Evolutionary conservation across 371 early-diverging fungal species (phyloP).

Genomic region (Mortierella sp.): DNA sequence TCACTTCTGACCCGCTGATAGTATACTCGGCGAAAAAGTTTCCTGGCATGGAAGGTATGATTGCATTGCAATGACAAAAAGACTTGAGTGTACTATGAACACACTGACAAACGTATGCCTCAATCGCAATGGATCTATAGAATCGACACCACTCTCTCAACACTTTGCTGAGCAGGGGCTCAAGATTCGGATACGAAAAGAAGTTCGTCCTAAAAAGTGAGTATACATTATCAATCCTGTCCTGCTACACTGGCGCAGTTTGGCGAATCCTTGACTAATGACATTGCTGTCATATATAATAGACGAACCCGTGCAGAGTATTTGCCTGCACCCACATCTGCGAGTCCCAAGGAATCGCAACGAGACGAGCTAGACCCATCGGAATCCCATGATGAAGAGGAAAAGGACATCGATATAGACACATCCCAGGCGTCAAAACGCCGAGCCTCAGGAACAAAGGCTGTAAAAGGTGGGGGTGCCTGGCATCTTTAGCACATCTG

Average conservation of each 20-base stretch:
- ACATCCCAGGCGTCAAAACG: slow-evolving; percentile 19
- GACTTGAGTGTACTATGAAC: no score
- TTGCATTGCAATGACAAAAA: background rate
- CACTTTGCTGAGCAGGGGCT: slow-evolving; percentile 96
- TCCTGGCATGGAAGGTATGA: slow-evolving; percentile 84
- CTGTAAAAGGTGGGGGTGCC: slow-evolving; percentile 16
- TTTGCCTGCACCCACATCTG: slow-evolving; percentile 20
- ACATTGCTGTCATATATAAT: no score
- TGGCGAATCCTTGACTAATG: no score
- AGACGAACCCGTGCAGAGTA: slow-evolving; percentile 31
- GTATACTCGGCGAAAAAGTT: slow-evolving; percentile 97
- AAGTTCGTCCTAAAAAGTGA: slow-evolving; percentile 55
- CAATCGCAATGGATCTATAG: slow-evolving; percentile 48
- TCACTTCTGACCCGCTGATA: slow-evolving; percentile 81
- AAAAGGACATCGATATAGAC: background rate
- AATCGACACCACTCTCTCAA: slow-evolving; percentile 88
- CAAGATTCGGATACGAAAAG: slow-evolving; percentile 91
- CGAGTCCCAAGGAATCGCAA: slow-evolving; percentile 23
- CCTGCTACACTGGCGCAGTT: no score
- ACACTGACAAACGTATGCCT: no score
- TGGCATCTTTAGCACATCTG: no score
- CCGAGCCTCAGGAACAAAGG: slow-evolving; percentile 26
- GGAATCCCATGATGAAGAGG: slow-evolving; percentile 32
- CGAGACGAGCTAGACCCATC: slow-evolving; percentile 11
- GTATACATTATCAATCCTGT: background rate